phyloP scores from a whole-genome alignment of 2,329 filamentous ascomycete genomes.

The Zasmidium angulare region DNA sequence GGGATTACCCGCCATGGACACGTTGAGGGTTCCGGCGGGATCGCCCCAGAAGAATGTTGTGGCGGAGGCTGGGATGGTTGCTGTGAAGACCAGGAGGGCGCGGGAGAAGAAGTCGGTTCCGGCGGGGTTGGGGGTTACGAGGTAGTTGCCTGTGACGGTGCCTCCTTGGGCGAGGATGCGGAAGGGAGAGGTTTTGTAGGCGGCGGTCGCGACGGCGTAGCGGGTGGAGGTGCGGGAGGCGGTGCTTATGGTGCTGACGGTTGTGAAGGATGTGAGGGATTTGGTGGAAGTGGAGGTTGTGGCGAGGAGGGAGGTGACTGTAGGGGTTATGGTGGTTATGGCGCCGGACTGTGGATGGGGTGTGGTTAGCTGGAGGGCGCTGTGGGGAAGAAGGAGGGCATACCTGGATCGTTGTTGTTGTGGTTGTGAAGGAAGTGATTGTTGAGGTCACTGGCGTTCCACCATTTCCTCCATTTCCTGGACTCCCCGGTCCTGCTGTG shows the following conservation, averaged over 20 bases:
- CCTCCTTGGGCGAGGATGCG: background rate
- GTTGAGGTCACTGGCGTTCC: background rate
- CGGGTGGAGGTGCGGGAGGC: background rate
- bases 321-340: background rate
- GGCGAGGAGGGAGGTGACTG: background rate
- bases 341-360: background rate
- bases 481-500: background rate
- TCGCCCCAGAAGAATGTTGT: background rate
- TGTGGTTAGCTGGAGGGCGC: background rate
- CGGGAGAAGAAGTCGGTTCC: background rate
- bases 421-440: background rate
- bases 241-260: background rate
- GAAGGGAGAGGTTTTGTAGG: background rate
- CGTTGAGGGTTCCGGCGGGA: background rate
- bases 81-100: background rate
- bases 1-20: too few relatives aligned
- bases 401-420: background rate
- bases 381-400: background rate
- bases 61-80: background rate
- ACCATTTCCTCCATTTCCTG: background rate
- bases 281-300: background rate
- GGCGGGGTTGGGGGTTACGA: background rate
- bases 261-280: background rate
- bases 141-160: background rate
- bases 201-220: background rate